Evolutionary conservation across 2,329 filamentous ascomycete genomes (phyloP).

Genomic region (Rhynchosporium secalis): DNA sequence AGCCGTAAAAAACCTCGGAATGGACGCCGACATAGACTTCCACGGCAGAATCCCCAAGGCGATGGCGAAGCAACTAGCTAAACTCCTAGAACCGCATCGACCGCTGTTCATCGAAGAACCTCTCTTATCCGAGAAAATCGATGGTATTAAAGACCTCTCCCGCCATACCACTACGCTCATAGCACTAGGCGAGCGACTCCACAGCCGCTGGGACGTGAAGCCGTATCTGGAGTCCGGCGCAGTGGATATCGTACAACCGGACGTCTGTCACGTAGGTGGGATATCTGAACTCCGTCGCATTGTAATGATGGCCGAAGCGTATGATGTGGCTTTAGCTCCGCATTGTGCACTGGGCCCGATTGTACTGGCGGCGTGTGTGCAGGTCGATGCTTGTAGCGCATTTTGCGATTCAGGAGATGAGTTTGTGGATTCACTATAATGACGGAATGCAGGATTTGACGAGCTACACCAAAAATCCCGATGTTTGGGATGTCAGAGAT

Average conservation of each 20-base stretch:
- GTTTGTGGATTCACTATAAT: constrained; percentile 78
- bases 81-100: constrained; percentile 63
- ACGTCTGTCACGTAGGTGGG: constrained; percentile 70
- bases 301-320: constrained; percentile 69
- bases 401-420: constrained; percentile 78
- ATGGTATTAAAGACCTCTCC: constrained; percentile 58
- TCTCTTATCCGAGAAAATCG: constrained; percentile 57
- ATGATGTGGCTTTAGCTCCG: constrained; percentile 71
- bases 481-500: constrained; percentile 65
- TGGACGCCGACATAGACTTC: constrained; percentile 76
- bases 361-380: constrained; percentile 68
- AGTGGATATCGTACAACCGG: constrained; percentile 72
- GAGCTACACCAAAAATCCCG: constrained; percentile 64
- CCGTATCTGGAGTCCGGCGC: constrained; percentile 67
- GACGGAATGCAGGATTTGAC: constrained; percentile 63
- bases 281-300: constrained; percentile 72
- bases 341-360: constrained; percentile 75
- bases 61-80: constrained; percentile 78
- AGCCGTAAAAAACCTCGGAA: constrained; percentile 65
- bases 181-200: constrained; percentile 70
- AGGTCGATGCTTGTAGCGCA: constrained; percentile 59
- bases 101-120: constrained; percentile 79
- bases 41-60: constrained; percentile 75
- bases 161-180: constrained; percentile 62
- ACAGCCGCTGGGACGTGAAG: constrained; percentile 72